These are phyloP conservation scores for Lactarius hatsudake DNA, from an alignment of 768 basidiomycete species.

Conservation along the genomic window DNA sequence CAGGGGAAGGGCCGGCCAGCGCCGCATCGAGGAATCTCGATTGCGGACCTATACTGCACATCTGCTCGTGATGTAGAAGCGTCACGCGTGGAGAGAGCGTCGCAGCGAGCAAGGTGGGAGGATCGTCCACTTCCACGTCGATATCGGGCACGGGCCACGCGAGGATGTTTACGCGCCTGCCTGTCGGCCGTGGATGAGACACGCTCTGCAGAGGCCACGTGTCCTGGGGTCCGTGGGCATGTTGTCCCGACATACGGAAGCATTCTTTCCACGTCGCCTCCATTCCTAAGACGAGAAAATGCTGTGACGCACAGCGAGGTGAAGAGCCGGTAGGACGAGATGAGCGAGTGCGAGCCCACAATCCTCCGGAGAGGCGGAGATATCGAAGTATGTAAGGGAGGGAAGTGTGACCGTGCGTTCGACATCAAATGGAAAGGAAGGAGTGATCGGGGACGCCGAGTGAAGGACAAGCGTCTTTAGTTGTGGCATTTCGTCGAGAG, in stretches of 20 bases:
- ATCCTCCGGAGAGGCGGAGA: background rate
- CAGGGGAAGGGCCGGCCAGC: background rate
- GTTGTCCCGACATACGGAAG: background rate
- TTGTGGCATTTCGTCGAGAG: background rate
- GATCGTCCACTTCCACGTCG: background rate
- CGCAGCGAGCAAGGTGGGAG: background rate
- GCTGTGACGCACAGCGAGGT: background rate
- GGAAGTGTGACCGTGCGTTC: background rate
- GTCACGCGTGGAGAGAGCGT: background rate
- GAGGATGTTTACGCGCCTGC: background rate
- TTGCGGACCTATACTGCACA: too few species aligned
- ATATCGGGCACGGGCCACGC: background rate
- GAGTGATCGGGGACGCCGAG: background rate
- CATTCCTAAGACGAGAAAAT: background rate
- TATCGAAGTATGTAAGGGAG: background rate
- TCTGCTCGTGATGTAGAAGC: background rate
- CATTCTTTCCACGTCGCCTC: background rate
- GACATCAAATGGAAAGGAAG: background rate
- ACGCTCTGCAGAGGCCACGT: background rate
- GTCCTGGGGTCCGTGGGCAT: conserved; percentile 8
- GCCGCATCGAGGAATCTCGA: too few species aligned
- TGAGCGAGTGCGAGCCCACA: background rate
- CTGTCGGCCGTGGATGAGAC: background rate
- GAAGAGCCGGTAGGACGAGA: conserved; percentile 3
- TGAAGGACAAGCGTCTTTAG: background rate